Evolutionary conservation across 192 early-diverging fungal genomes (phyloP).

Genomic region (Coemansia sp.): DNA sequence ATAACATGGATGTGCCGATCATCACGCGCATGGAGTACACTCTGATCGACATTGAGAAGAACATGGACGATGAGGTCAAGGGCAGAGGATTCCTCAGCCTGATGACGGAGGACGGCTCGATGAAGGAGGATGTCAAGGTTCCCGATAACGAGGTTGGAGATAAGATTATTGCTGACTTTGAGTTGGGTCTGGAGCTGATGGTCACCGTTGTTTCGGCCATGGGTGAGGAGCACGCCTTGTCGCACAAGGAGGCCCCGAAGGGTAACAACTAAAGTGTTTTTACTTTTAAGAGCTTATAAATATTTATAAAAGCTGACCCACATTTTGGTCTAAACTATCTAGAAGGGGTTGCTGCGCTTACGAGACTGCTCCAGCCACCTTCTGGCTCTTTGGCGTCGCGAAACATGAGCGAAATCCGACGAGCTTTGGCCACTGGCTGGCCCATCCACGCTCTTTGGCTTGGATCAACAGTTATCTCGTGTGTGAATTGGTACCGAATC

Average conservation of each 20-base stretch:
- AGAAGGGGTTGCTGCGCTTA: neutral
- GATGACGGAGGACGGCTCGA: slow-evolving; percentile 72
- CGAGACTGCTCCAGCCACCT: slow-evolving; percentile 41
- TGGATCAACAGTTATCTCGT: slow-evolving; percentile 66
- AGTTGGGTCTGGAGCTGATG: slow-evolving; percentile 81
- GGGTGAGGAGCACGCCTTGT: slow-evolving; percentile 87
- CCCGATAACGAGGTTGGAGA: slow-evolving; percentile 81
- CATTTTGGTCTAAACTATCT: neutral
- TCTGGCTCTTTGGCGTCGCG: slow-evolving; percentile 56
- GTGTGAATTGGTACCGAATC: slow-evolving; percentile 76
- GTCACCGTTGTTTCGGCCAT: slow-evolving; percentile 86
- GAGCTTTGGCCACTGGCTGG: slow-evolving; percentile 52
- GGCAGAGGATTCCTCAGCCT: slow-evolving; percentile 42
- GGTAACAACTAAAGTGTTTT: slow-evolving; percentile 9
- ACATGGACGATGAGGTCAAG: neutral
- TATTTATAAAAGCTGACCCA: neutral
- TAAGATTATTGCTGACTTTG: slow-evolving; percentile 71
- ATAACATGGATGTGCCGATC: slow-evolving; percentile 99
- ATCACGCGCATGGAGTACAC: slow-evolving; percentile 82
- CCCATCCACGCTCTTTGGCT: slow-evolving; percentile 58
- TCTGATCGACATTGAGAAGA: slow-evolving; percentile 88
- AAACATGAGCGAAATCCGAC: slow-evolving; percentile 75
- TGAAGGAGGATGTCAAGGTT: slow-evolving; percentile 97
- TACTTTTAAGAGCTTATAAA: neutral
- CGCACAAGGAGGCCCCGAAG: slow-evolving; percentile 62